Conservation (phyloP, 768 basidiomycete genomes). For the Aureoboletus auriporus region DNA sequence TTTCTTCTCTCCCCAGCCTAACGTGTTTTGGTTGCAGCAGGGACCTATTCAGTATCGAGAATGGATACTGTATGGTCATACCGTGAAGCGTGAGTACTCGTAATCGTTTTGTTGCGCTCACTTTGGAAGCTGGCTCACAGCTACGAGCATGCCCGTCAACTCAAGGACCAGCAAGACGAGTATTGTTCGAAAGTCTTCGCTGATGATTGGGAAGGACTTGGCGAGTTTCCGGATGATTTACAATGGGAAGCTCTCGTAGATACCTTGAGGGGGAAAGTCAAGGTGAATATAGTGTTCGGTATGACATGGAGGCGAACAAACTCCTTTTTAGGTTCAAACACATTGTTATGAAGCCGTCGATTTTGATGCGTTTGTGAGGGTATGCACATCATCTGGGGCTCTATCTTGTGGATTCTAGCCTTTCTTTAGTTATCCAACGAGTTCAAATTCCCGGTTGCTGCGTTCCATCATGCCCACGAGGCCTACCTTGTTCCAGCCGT, state of each 20-base stretch:
- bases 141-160: slow-evolving; percentile 61
- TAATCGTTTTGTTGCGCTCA: not conserved
- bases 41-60: slow-evolving; percentile 40
- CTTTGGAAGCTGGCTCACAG: slow-evolving; percentile 11
- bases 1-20: not conserved
- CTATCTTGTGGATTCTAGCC: not conserved
- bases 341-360: slow-evolving; percentile 66
- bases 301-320: not conserved
- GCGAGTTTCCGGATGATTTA: slow-evolving; percentile 61
- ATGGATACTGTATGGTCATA: slow-evolving; percentile 69
- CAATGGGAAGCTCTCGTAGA: slow-evolving; percentile 72
- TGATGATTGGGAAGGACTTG: slow-evolving; percentile 43
- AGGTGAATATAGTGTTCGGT: slow-evolving; percentile 36
- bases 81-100: slow-evolving; percentile 44
- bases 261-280: slow-evolving; percentile 68
- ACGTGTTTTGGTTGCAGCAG: slow-evolving; percentile 8
- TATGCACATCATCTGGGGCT: slow-evolving; percentile 26
- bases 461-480: slow-evolving; percentile 78
- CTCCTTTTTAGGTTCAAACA: slow-evolving; percentile 35
- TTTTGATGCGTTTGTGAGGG: slow-evolving; percentile 62
- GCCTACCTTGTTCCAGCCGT: slow-evolving; percentile 77
- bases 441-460: slow-evolving; percentile 72
- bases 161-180: slow-evolving; percentile 65
- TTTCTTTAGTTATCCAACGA: slow-evolving; percentile 63
- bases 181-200: slow-evolving; percentile 53